Evolutionary conservation across 2,329 filamentous ascomycete genomes (phyloP).

Genomic region (Aspergillus pseudonomiae): DNA sequence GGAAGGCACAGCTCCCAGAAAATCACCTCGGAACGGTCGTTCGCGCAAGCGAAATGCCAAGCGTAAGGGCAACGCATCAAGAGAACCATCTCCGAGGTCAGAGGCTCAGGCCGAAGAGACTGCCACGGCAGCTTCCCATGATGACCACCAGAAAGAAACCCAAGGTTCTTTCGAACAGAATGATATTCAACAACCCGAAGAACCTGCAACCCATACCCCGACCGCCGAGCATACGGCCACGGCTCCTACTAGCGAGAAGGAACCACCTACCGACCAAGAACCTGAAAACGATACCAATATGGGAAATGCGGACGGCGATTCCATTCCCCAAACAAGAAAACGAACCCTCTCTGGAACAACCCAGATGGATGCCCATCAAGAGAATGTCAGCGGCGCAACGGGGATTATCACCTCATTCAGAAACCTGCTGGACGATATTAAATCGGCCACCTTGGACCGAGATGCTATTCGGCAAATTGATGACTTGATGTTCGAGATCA

Average conservation of each 20-base stretch:
- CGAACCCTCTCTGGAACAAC: not conserved
- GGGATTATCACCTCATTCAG: constrained; percentile 58
- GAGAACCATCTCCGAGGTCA: constrained; percentile 9
- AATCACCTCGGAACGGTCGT: constrained; percentile 20
- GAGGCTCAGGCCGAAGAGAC: not conserved
- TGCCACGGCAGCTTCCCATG: not conserved
- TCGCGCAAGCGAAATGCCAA: constrained; percentile 26
- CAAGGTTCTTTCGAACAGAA: not conserved
- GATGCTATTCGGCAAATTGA: constrained; percentile 72
- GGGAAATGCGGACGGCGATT: constrained; percentile 14
- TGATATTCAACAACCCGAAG: not conserved
- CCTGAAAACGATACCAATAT: constrained; percentile 19
- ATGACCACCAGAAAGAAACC: not conserved
- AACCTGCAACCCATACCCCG: not conserved
- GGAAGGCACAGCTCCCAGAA: constrained; percentile 16
- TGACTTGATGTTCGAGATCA: constrained; percentile 77
- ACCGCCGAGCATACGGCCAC: not conserved
- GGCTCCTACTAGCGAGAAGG: not conserved
- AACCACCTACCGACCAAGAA: not conserved
- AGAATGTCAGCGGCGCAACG: constrained; percentile 17
- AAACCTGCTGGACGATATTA: constrained; percentile 62
- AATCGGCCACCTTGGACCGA: constrained; percentile 61
- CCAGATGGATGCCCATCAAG: constrained; percentile 5
- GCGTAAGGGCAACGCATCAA: constrained; percentile 15
- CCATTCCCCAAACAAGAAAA: constrained; percentile 3